These are phyloP conservation scores for Aspergillus terreus DNA, from an alignment of 2,329 filamentous ascomycete species.

Conservation along the genomic window DNA sequence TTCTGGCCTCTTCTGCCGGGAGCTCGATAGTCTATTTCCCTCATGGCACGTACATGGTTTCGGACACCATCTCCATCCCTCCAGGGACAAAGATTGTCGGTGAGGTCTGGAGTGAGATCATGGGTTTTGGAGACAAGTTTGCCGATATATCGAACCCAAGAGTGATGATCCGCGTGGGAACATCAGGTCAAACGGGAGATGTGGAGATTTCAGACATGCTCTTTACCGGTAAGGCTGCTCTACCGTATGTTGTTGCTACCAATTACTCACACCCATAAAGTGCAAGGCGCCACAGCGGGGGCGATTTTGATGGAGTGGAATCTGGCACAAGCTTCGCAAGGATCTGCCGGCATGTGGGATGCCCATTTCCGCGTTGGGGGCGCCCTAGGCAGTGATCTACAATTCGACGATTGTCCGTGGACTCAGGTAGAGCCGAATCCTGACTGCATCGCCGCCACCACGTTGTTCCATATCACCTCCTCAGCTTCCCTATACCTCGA, in stretches of 20 bases:
- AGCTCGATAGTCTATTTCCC: slow-evolving; percentile 33
- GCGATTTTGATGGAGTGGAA: slow-evolving; percentile 38
- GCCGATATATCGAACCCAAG: slow-evolving; percentile 41
- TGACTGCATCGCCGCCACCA: slow-evolving; percentile 48
- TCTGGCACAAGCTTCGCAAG: slow-evolving; percentile 25
- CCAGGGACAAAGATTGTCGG: slow-evolving; percentile 51
- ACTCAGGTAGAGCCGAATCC: slow-evolving; percentile 20
- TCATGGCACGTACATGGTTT: slow-evolving; percentile 39
- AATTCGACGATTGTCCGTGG: slow-evolving; percentile 36
- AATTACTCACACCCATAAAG: slow-evolving; percentile 1
- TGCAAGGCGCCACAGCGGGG: slow-evolving; percentile 32
- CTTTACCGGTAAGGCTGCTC: slow-evolving; percentile 42
- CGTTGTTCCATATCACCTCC: slow-evolving; percentile 50
- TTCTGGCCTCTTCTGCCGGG: slow-evolving; percentile 24
- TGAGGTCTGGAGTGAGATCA: slow-evolving; percentile 52
- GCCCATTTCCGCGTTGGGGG: slow-evolving; percentile 47
- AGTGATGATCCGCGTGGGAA: slow-evolving; percentile 11
- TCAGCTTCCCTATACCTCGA: slow-evolving; percentile 52
- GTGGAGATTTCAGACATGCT: slow-evolving; percentile 38
- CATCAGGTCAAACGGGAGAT: slow-evolving; percentile 27
- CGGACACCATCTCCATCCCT: slow-evolving; percentile 46
- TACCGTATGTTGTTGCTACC: slow-evolving; percentile 21
- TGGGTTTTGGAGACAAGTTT: slow-evolving; percentile 48
- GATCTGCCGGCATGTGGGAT: slow-evolving; percentile 23
- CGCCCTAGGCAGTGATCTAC: slow-evolving; percentile 33